These are phyloP conservation scores for Ophiostoma angusticollis DNA, from an alignment of 2,329 filamentous ascomycete genomes.

Conservation along the genomic window DNA sequence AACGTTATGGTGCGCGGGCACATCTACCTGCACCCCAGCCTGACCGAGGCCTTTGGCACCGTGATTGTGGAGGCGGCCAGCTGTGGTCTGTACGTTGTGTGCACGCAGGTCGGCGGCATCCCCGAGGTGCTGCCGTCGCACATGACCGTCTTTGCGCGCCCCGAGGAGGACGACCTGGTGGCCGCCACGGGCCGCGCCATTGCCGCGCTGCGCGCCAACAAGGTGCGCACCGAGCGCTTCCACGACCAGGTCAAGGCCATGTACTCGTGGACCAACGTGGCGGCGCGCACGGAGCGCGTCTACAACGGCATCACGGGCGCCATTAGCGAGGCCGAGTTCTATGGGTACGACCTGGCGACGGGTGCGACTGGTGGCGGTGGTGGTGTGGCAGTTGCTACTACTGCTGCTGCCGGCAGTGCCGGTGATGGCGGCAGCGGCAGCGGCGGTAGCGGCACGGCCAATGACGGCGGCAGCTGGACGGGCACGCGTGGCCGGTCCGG, in stretches of 20 bases:
- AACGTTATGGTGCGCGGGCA: slow-evolving; percentile 96
- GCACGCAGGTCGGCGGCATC: slow-evolving; percentile 90
- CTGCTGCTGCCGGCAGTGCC: too few species aligned
- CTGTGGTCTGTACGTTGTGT: slow-evolving; percentile 92
- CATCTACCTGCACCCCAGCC: slow-evolving; percentile 87
- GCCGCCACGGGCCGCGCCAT: slow-evolving; percentile 83
- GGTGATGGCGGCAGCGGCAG: slow-evolving; percentile 30
- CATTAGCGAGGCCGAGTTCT: slow-evolving; percentile 79
- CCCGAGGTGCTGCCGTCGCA: slow-evolving; percentile 89
- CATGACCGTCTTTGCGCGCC: slow-evolving; percentile 96
- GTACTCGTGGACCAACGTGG: slow-evolving; percentile 98
- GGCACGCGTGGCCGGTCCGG: slow-evolving; percentile 55
- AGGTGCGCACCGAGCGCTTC: slow-evolving; percentile 82
- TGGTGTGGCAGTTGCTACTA: too few species aligned
- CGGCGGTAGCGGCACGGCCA: not conserved
- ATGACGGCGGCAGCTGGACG: slow-evolving; percentile 43
- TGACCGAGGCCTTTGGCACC: slow-evolving; percentile 95
- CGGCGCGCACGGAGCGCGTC: slow-evolving; percentile 82
- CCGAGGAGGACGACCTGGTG: slow-evolving; percentile 91
- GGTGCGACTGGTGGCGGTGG: too few species aligned
- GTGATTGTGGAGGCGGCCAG: slow-evolving; percentile 95
- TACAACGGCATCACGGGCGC: slow-evolving; percentile 85
- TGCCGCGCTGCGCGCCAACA: slow-evolving; percentile 68
- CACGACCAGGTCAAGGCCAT: slow-evolving; percentile 96
- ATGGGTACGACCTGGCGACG: slow-evolving; percentile 55